Evolutionary conservation across 768 basidiomycete species (phyloP).

Genomic region (Boletus speciosus): DNA sequence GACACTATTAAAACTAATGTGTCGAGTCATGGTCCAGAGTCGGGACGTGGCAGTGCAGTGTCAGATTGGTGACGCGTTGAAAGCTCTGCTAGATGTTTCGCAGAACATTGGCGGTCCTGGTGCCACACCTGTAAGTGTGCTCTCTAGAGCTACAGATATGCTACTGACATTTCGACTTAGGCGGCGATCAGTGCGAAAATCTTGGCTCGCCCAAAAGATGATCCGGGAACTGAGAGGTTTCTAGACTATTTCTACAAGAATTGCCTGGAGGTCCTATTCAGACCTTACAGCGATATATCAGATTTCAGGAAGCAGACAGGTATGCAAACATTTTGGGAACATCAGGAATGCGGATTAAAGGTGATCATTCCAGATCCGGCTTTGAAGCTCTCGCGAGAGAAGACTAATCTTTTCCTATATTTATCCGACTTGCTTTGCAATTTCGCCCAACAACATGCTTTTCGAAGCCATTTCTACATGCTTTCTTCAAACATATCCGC

Average conservation of each 20-base stretch:
- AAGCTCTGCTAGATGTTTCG: slow-evolving; percentile 78
- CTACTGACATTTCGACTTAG: slow-evolving; percentile 14
- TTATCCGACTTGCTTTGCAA: slow-evolving; percentile 89
- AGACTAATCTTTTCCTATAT: slow-evolving; percentile 80
- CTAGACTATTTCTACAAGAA: slow-evolving; percentile 92
- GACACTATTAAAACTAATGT: slow-evolving; percentile 73
- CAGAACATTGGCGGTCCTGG: slow-evolving; percentile 38
- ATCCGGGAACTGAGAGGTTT: slow-evolving; percentile 83
- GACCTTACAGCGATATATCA: slow-evolving; percentile 71
- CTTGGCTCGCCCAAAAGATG: slow-evolving; percentile 66
- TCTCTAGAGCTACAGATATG: background rate
- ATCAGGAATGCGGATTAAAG: slow-evolving; percentile 1
- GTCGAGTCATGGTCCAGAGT: slow-evolving; percentile 73
- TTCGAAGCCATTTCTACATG: slow-evolving; percentile 88
- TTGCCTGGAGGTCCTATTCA: slow-evolving; percentile 73
- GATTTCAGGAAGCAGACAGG: slow-evolving; percentile 57
- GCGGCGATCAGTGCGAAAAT: slow-evolving; percentile 40
- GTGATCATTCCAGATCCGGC: slow-evolving; percentile 40
- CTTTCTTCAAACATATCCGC: slow-evolving; percentile 74
- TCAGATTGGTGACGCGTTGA: slow-evolving; percentile 85
- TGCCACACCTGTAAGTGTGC: slow-evolving; percentile 32
- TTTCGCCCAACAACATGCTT: slow-evolving; percentile 84
- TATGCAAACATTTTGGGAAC: slow-evolving; percentile 13
- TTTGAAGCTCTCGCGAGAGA: slow-evolving; percentile 63
- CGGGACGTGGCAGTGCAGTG: slow-evolving; percentile 85